Conservation (phyloP, 129 eudicot genomes). For the Flaveria linearis region DNA sequence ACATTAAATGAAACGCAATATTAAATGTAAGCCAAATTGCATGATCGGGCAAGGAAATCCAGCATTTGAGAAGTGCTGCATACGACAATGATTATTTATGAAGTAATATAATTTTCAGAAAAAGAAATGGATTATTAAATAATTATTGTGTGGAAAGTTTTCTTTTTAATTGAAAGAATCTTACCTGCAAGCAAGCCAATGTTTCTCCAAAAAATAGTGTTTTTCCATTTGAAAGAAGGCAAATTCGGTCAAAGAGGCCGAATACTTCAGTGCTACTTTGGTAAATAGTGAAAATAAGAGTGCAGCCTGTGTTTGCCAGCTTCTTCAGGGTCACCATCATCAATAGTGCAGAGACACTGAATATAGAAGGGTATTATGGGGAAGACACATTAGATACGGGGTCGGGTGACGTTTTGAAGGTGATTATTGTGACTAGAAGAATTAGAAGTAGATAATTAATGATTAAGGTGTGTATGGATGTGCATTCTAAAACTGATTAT, state of each 20-base stretch:
- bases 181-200: conserved; percentile 95
- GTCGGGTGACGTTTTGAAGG: background rate
- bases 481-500: background rate
- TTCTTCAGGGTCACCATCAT: conserved; percentile 99
- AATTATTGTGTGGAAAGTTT: background rate
- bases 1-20: background rate
- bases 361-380: conserved; percentile 11
- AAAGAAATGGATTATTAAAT: background rate
- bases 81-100: background rate
- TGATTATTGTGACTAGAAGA: background rate
- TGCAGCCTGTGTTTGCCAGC: conserved; percentile 93
- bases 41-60: conserved; percentile 99
- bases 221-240: conserved; percentile 94
- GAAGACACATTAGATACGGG: background rate
- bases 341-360: conserved; percentile 92
- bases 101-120: background rate
- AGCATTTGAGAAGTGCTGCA: conserved; percentile 96
- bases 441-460: background rate
- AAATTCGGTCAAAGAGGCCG: conserved; percentile 93
- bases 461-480: background rate
- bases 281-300: conserved; percentile 74
- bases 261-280: conserved; percentile 99
- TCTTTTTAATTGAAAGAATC: background rate
- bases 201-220: conserved; percentile 96
- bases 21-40: conserved; percentile 41